Percentiles rank a stretch among this genome's conserved stretches.
These are phyloP conservation scores for Fusarium mexicanum DNA, from an alignment of 2,329 filamentous ascomycete species.

Conservation along the genomic window DNA sequence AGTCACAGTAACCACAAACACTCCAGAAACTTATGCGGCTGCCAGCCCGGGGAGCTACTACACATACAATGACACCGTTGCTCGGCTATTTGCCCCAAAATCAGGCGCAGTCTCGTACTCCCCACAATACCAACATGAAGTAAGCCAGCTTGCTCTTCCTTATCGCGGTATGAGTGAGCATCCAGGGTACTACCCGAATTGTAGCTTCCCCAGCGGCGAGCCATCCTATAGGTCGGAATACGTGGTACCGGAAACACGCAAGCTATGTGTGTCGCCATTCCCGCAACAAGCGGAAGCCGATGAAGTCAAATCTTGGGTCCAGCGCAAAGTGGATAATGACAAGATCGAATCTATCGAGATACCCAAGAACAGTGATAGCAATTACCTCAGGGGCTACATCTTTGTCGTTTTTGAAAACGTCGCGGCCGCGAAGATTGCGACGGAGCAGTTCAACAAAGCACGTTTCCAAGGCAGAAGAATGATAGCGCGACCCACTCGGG, in stretches of 20 bases:
- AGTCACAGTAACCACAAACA: background rate
- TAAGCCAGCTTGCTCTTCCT: conserved; percentile 24
- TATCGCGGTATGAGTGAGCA: conserved; percentile 19
- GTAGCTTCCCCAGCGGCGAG: background rate
- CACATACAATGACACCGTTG: background rate
- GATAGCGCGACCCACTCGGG: conserved; percentile 33
- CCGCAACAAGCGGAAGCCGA: conserved; percentile 31
- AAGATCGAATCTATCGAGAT: conserved; percentile 42
- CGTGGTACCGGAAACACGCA: conserved; percentile 30
- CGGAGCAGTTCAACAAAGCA: conserved; percentile 41
- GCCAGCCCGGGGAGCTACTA: conserved; percentile 15
- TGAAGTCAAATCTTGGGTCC: conserved; percentile 45
- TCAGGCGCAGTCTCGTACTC: conserved; percentile 10
- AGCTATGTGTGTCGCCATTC: conserved; percentile 43
- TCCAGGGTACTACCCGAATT: conserved; percentile 1
- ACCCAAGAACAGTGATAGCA: conserved; percentile 35
- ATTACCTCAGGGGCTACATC: conserved; percentile 41
- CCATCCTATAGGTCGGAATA: conserved; percentile 6
- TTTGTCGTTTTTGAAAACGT: conserved; percentile 39
- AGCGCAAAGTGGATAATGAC: conserved; percentile 34
- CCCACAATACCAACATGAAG: conserved; percentile 21
- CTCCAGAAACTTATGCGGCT: conserved; percentile 6
- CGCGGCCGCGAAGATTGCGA: conserved; percentile 34
- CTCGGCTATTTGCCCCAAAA: background rate
- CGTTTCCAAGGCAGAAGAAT: conserved; percentile 42